A percentile compares a stretch with the other conserved stretches of the same genome.
These are phyloP conservation scores for Whalleya microplaca DNA, from an alignment of 2,329 filamentous ascomycete species.

Conservation along the genomic window DNA sequence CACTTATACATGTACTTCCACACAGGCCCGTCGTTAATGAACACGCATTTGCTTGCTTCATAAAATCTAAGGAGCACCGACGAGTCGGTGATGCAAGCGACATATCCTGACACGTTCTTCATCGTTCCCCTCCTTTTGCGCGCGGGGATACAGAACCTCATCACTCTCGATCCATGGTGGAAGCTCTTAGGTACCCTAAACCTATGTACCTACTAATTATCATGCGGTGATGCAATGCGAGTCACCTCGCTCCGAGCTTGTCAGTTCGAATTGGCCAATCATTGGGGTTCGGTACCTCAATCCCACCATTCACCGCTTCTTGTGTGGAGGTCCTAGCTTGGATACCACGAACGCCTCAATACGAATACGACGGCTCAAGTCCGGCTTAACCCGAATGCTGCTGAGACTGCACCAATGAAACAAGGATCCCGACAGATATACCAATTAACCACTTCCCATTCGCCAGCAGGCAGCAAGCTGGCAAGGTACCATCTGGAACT, in stretches of 20 bases:
- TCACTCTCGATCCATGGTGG: too few relatives aligned
- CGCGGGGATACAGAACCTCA: too few relatives aligned
- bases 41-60: background rate
- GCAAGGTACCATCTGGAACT: too few relatives aligned
- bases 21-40: background rate
- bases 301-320: constrained; percentile 26
- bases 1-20: background rate
- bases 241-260: constrained; percentile 13
- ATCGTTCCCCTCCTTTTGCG: background rate
- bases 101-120: background rate
- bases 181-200: too few relatives aligned
- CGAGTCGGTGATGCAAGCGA: background rate
- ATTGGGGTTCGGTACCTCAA: constrained; percentile 4
- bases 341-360: constrained; percentile 8
- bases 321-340: constrained; percentile 17
- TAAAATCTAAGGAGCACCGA: background rate
- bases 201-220: constrained; percentile 7
- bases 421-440: background rate
- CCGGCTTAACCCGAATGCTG: constrained; percentile 3
- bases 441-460: background rate
- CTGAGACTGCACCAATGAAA: background rate
- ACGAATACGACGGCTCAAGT: constrained; percentile 28
- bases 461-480: too few relatives aligned
- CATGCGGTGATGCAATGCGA: constrained; percentile 23
- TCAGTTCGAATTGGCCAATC: constrained; percentile 28